Conservation (phyloP, 352 stramenopile genomes). For the Globisporangium polare region DNA sequence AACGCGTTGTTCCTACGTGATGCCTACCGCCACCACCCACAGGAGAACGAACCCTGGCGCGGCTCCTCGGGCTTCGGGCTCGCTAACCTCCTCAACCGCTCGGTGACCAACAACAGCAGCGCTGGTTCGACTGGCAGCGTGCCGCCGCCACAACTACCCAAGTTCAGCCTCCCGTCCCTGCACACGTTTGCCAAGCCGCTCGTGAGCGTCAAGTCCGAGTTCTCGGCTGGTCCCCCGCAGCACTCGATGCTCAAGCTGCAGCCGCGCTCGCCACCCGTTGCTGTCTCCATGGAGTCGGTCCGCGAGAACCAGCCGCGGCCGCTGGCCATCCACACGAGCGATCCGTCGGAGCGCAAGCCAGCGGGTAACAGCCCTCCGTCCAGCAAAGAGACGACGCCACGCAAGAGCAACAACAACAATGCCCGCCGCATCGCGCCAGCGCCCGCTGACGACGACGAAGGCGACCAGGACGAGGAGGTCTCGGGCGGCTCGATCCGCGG, state of each 20-base stretch:
- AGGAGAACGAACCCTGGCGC: constrained; percentile 72
- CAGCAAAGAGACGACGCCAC: constrained; percentile 14
- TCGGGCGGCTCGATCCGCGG: constrained; percentile 55
- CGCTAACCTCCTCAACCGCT: constrained; percentile 78
- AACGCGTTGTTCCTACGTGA: constrained; percentile 14
- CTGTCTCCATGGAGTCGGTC: not conserved
- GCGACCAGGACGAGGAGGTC: constrained; percentile 45
- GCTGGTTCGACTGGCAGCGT: not conserved
- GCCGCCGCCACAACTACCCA: constrained; percentile 28
- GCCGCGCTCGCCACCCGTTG: not conserved
- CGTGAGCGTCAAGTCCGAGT: constrained; percentile 46
- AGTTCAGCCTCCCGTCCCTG: constrained; percentile 74
- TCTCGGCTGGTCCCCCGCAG: constrained; percentile 18
- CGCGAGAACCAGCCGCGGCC: not conserved
- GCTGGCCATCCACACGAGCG: constrained; percentile 16
- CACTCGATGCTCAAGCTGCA: constrained; percentile 27
- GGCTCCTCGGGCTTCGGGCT: constrained; percentile 67
- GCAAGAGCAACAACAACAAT: constrained; percentile 6
- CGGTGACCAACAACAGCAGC: constrained; percentile 9
- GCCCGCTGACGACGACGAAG: constrained; percentile 64
- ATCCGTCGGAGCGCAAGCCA: not conserved
- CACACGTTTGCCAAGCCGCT: constrained; percentile 70
- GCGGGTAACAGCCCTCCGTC: not conserved
- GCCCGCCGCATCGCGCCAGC: constrained; percentile 44
- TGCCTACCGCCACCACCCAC: constrained; percentile 8